phyloP scores from a whole-genome alignment of 1,284 basidiomycete species.

The Clitocybe nebularis region DNA sequence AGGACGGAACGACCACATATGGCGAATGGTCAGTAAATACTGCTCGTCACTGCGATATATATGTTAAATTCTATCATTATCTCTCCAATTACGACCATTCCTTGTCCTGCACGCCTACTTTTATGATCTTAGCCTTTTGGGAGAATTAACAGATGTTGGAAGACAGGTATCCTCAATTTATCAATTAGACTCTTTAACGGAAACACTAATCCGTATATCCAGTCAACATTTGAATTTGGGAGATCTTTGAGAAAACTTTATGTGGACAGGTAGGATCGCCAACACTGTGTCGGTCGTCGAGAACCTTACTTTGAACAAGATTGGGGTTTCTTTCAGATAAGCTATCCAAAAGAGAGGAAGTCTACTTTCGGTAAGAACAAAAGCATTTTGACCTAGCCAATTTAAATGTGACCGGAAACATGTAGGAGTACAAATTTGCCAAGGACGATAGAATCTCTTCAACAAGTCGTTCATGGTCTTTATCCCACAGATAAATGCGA shows the following conservation, averaged over 20 bases:
- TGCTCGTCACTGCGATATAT: not conserved
- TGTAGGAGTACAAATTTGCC: constrained; percentile 65
- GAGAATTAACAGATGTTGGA: constrained; percentile 78
- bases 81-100: constrained; percentile 3
- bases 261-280: constrained; percentile 54
- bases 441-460: constrained; percentile 74
- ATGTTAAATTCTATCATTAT: constrained; percentile 2
- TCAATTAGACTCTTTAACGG: too few species aligned
- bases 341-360: constrained; percentile 41
- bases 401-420: not conserved
- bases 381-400: constrained; percentile 4
- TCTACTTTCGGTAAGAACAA: constrained; percentile 74
- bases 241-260: constrained; percentile 62
- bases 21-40: constrained; percentile 57
- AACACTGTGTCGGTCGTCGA: too few species aligned
- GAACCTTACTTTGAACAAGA: too few species aligned
- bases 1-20: constrained; percentile 47
- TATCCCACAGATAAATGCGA: constrained; percentile 56
- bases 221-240: constrained; percentile 73
- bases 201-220: constrained; percentile 1
- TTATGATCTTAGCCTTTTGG: constrained; percentile 50
- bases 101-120: constrained; percentile 6
- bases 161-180: constrained; percentile 49
- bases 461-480: constrained; percentile 70
- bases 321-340: constrained; percentile 61